Evolutionary conservation across 106 monocot genomes (phyloP).

Genomic region (Alisma plantagoaquatica): DNA sequence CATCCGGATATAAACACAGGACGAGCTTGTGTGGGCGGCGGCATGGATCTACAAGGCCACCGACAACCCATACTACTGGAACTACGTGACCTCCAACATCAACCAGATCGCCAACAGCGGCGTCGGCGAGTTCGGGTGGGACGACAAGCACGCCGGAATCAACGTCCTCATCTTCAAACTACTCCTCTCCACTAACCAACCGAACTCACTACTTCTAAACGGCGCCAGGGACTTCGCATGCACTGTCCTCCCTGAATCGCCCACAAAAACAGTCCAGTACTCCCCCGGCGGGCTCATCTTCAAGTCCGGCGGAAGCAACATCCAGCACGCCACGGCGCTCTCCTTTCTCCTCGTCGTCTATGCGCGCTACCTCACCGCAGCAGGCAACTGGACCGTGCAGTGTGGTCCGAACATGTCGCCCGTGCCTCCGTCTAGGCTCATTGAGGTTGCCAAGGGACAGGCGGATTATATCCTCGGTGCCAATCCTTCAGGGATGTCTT

Average conservation of each 20-base stretch:
- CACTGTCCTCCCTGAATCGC: conserved; percentile 10
- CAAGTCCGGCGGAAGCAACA: conserved; percentile 19
- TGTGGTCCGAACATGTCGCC: neutral
- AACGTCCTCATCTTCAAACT: conserved; percentile 6
- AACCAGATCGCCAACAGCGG: neutral
- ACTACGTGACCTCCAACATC: conserved; percentile 3
- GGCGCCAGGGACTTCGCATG: conserved; percentile 11
- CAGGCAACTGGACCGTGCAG: neutral
- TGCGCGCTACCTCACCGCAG: neutral
- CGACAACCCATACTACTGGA: neutral
- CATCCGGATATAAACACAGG: conserved; percentile 10
- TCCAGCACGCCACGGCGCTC: conserved; percentile 13
- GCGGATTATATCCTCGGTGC: conserved; percentile 17
- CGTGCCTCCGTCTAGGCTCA: neutral
- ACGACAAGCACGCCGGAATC: no score
- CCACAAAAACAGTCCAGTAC: conserved; percentile 3
- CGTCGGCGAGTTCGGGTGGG: conserved; percentile 17
- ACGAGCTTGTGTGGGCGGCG: conserved; percentile 22
- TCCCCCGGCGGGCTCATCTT: conserved; percentile 19
- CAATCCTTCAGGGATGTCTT: conserved; percentile 16
- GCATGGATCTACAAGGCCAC: conserved; percentile 22
- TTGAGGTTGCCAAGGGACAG: conserved; percentile 2
- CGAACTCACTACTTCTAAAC: neutral
- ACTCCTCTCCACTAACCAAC: no score
- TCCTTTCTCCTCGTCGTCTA: conserved; percentile 13